A percentile compares a stretch with the other conserved stretches of the same genome.
Conservation (phyloP, 768 basidiomycete species). For the Nidularia pulvinata region DNA sequence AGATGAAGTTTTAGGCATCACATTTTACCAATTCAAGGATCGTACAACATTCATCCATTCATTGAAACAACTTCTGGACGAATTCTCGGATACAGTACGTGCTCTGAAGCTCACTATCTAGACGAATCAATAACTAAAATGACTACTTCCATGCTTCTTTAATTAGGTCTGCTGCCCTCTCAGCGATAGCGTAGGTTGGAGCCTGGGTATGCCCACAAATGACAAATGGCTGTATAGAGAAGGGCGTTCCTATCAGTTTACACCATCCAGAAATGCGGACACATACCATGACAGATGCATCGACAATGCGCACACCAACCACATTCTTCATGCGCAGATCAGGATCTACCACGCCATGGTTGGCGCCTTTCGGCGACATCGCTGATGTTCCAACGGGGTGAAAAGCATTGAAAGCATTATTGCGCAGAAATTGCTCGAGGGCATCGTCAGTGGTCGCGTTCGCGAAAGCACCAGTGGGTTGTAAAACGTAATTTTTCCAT, state of each 20-base stretch:
- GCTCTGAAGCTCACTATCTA: too few relatives aligned
- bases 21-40: too few relatives aligned
- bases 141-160: conserved; percentile 6
- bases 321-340: conserved; percentile 27
- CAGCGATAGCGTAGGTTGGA: conserved; percentile 25
- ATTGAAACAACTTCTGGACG: too few relatives aligned
- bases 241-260: not conserved
- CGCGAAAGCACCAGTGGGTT: conserved; percentile 9
- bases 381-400: conserved; percentile 26
- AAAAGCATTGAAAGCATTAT: conserved; percentile 12
- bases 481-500: conserved; percentile 20
- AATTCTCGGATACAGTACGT: too few relatives aligned
- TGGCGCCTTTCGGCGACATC: conserved; percentile 18
- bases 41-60: too few relatives aligned
- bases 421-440: conserved; percentile 17
- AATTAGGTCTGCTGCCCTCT: conserved; percentile 28
- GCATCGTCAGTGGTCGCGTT: conserved; percentile 18
- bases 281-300: conserved; percentile 29
- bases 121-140: too few relatives aligned
- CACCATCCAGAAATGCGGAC: not conserved
- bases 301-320: conserved; percentile 28
- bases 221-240: conserved; percentile 11
- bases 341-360: conserved; percentile 27
- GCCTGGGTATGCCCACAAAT: conserved; percentile 26
- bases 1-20: too few relatives aligned